These are phyloP conservation scores for Fragilaria crotonensis DNA, from an alignment of 108 stramenopile genomes.

Conservation along the genomic window DNA sequence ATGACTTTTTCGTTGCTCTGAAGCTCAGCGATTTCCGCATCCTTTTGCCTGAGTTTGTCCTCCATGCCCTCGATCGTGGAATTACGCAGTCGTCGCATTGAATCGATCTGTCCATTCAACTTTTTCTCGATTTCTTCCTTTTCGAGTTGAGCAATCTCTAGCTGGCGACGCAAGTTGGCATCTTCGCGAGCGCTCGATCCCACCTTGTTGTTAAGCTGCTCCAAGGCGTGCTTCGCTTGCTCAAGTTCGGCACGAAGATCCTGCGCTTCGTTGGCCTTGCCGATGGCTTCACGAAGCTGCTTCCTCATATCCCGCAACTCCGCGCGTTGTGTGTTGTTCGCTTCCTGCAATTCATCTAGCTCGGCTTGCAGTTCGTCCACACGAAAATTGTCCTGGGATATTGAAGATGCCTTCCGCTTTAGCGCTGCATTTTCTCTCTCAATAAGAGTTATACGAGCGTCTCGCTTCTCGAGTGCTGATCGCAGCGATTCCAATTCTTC, in stretches of 20 bases:
- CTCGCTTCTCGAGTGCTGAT: constrained; percentile 25
- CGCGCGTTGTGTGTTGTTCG: constrained; percentile 17
- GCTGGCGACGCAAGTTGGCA: neutral
- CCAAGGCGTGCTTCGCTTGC: constrained; percentile 22
- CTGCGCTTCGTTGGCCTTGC: constrained; percentile 7
- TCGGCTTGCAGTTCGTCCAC: constrained; percentile 21
- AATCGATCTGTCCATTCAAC: constrained; percentile 28
- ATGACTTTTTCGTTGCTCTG: constrained; percentile 7
- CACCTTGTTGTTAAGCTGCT: constrained; percentile 24
- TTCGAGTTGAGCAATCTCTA: constrained; percentile 21
- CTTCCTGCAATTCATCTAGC: constrained; percentile 39
- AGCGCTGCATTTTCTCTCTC: constrained; percentile 16
- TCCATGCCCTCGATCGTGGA: constrained; percentile 32
- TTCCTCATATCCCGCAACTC: constrained; percentile 27
- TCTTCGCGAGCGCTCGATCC: constrained; percentile 1
- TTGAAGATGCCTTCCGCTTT: neutral
- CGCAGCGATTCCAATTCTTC: constrained; percentile 60
- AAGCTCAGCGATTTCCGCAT: constrained; percentile 33
- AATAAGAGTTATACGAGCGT: constrained; percentile 18
- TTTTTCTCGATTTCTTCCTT: constrained; percentile 18
- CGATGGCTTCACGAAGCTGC: constrained; percentile 1
- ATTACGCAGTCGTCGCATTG: constrained; percentile 29
- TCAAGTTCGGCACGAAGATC: constrained; percentile 27
- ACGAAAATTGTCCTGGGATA: neutral
- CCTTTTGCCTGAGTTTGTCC: constrained; percentile 28